Percentiles rank a stretch among this genome's conserved stretches.
phyloP scores from a whole-genome alignment of 2,329 filamentous ascomycete genomes.

The Fusarium lyarnte region DNA sequence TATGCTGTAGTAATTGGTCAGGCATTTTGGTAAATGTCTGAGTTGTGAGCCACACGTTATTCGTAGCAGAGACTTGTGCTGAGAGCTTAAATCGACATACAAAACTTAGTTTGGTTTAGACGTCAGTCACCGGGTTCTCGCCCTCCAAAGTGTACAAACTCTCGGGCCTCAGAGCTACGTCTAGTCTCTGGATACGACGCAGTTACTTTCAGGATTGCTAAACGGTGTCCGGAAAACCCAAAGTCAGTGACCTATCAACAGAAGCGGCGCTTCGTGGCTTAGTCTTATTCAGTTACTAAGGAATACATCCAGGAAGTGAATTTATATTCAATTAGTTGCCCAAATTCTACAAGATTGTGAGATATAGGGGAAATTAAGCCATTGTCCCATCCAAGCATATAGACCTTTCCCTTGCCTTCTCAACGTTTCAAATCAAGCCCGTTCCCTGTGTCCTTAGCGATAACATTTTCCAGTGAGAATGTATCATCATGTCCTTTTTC shows the following conservation, averaged over 20 bases:
- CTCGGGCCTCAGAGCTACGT: background rate
- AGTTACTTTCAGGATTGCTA: background rate
- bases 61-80: no score
- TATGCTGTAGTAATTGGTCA: no score
- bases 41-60: no score
- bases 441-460: background rate
- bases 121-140: background rate
- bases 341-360: background rate
- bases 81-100: no score
- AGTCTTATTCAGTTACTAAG: background rate
- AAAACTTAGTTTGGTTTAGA: background rate
- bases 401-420: background rate
- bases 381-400: background rate
- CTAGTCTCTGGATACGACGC: background rate
- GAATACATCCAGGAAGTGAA: no score
- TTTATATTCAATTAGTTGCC: background rate
- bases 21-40: no score
- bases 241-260: background rate
- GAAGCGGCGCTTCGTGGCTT: background rate
- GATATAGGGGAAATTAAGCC: no score
- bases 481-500: background rate
- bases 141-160: background rate
- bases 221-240: background rate
- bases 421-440: background rate
- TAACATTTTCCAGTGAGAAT: background rate